A percentile compares a stretch with the other conserved stretches of the same genome.
These are phyloP conservation scores for Torulaspora microellipsoides DNA, from an alignment of 805 yeast species.

Conservation along the genomic window DNA sequence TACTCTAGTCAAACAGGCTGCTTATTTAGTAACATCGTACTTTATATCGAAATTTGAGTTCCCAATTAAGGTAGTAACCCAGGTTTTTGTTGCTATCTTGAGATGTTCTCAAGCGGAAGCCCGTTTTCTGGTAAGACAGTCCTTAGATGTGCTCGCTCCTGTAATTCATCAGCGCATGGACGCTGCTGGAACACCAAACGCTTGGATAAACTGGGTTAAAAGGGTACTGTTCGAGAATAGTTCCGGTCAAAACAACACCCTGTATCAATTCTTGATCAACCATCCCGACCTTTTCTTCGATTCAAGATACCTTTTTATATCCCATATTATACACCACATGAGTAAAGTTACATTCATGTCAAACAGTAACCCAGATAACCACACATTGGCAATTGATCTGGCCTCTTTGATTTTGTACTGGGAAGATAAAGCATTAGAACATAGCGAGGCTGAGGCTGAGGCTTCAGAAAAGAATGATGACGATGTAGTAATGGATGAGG, in stretches of 20 bases:
- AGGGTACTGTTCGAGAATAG: constrained; percentile 86
- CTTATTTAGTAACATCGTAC: constrained; percentile 80
- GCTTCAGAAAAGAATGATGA: constrained; percentile 24
- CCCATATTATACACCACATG: constrained; percentile 87
- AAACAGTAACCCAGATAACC: constrained; percentile 76
- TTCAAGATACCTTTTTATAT: constrained; percentile 83
- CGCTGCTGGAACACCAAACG: constrained; percentile 43
- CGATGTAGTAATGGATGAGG: constrained; percentile 28
- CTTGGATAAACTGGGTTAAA: constrained; percentile 94
- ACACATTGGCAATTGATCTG: constrained; percentile 78
- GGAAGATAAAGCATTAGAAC: constrained; percentile 55
- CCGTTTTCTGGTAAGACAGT: constrained; percentile 75
- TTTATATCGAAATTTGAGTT: constrained; percentile 87
- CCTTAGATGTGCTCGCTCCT: constrained; percentile 84
- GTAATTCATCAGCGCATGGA: constrained; percentile 67
- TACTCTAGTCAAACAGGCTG: constrained; percentile 82
- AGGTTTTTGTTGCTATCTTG: constrained; percentile 84
- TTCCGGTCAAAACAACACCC: constrained; percentile 78
- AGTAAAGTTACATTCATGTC: constrained; percentile 79
- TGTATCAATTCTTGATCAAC: constrained; percentile 82
- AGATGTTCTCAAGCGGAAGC: constrained; percentile 84
- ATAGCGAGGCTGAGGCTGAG: constrained; percentile 8
- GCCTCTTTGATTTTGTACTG: constrained; percentile 82
- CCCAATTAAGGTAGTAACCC: constrained; percentile 82
- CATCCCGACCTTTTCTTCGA: constrained; percentile 81